Percentiles rank a stretch among this genome's conserved stretches.
Evolutionary conservation across 495 filamentous ascomycete genomes (phyloP).

Genomic region (Neurospora tetraspora): DNA sequence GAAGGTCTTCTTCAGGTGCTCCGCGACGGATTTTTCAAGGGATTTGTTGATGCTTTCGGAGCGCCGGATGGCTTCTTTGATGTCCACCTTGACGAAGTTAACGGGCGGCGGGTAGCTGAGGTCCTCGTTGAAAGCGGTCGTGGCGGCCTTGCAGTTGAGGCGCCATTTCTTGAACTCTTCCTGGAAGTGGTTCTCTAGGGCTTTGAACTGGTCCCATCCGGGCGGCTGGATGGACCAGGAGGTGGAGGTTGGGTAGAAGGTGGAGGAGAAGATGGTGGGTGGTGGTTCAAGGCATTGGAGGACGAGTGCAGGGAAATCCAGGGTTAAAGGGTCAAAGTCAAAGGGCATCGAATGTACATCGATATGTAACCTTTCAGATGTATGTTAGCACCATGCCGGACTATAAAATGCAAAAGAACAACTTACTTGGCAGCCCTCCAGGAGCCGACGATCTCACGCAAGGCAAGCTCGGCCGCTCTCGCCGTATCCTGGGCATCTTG

Average conservation of each 20-base stretch:
- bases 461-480: slow-evolving; percentile 71
- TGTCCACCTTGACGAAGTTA: slow-evolving; percentile 24
- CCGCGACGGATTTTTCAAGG: slow-evolving; percentile 50
- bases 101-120: slow-evolving; percentile 27
- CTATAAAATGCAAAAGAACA: background rate
- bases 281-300: slow-evolving; percentile 72
- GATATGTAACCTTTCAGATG: slow-evolving; percentile 17
- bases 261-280: slow-evolving; percentile 60
- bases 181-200: slow-evolving; percentile 53
- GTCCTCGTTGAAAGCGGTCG: slow-evolving; percentile 30
- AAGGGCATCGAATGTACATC: slow-evolving; percentile 49
- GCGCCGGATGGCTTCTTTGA: slow-evolving; percentile 29
- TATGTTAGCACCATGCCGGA: slow-evolving; percentile 10
- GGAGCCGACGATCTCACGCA: slow-evolving; percentile 69
- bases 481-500: slow-evolving; percentile 59
- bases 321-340: slow-evolving; percentile 69
- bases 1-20: slow-evolving; percentile 62
- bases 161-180: slow-evolving; percentile 57
- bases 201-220: slow-evolving; percentile 56
- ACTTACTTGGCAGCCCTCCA: slow-evolving; percentile 72
- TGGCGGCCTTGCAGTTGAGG: slow-evolving; percentile 30
- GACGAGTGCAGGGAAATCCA: slow-evolving; percentile 73
- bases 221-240: slow-evolving; percentile 72
- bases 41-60: slow-evolving; percentile 32
- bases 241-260: slow-evolving; percentile 55